Conservation (phyloP, 306 rosid species). For the Biancaea sappan region DNA sequence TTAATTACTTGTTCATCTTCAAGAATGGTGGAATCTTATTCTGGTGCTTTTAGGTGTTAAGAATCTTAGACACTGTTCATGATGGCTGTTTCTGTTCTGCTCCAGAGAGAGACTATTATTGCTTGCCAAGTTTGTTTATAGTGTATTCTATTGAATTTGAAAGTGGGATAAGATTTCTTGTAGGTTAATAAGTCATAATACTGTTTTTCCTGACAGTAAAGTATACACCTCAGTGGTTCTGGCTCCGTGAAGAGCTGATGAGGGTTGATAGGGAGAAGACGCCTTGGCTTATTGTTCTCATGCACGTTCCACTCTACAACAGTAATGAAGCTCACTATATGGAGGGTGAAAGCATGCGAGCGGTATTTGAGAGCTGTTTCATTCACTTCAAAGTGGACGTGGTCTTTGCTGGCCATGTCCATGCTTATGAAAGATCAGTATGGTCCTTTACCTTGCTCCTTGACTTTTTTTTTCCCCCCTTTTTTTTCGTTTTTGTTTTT, state of each 20-base stretch:
- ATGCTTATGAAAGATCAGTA: conserved; percentile 99
- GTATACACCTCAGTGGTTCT: conserved; percentile 83
- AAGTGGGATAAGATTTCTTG: conserved; percentile 2
- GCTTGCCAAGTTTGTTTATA: conserved; percentile 4
- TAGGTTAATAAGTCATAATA: neutral
- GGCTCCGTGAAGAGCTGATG: conserved; percentile 72
- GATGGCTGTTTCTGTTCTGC: conserved; percentile 15
- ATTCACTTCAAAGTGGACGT: conserved; percentile 75
- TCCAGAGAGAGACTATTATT: conserved; percentile 4
- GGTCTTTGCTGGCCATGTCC: conserved; percentile 97
- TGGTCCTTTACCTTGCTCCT: conserved; percentile 30
- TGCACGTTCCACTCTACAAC: conserved; percentile 87
- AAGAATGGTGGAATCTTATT: conserved; percentile 27
- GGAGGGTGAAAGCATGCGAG: conserved; percentile 98
- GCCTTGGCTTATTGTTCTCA: conserved; percentile 95
- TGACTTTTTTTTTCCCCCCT: no score
- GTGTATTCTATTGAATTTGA: conserved; percentile 27
- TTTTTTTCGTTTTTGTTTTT: conserved; percentile 10
- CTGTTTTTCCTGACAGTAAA: conserved; percentile 60
- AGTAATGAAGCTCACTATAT: conserved; percentile 81
- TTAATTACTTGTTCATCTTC: conserved; percentile 18
- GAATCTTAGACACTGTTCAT: conserved; percentile 1
- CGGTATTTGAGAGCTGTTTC: conserved; percentile 84
- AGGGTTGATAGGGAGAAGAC: conserved; percentile 87
- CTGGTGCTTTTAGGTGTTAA: conserved; percentile 24